Evolutionary conservation across 495 filamentous ascomycete genomes (phyloP).

Genomic region (Penicilliopsis zonata): DNA sequence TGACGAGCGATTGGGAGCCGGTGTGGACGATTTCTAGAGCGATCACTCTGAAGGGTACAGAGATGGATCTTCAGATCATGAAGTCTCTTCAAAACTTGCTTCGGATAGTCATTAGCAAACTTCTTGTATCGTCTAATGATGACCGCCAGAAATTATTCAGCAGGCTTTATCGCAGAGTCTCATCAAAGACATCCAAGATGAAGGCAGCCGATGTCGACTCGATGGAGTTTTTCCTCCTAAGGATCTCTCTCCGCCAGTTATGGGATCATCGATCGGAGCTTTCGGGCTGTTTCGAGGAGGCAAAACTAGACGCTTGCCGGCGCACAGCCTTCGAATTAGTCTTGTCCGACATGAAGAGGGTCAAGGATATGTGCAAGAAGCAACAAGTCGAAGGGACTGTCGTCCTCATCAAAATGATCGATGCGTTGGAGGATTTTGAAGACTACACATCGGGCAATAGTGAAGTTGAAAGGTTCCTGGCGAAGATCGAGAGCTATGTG

Average conservation of each 20-base stretch:
- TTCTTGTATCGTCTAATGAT: slow-evolving; percentile 23
- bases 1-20: slow-evolving; percentile 30
- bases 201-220: slow-evolving; percentile 25
- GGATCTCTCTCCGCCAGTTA: slow-evolving; percentile 27
- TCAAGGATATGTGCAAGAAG: slow-evolving; percentile 30
- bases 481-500: slow-evolving; percentile 27
- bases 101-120: slow-evolving; percentile 22
- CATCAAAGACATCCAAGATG: slow-evolving; percentile 22
- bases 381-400: slow-evolving; percentile 29
- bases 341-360: slow-evolving; percentile 24
- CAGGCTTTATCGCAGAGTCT: slow-evolving; percentile 22
- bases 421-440: slow-evolving; percentile 34
- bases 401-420: slow-evolving; percentile 29
- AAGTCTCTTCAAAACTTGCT: slow-evolving; percentile 30
- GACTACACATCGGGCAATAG: slow-evolving; percentile 23
- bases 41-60: slow-evolving; percentile 20
- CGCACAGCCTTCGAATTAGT: slow-evolving; percentile 24
- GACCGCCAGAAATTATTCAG: slow-evolving; percentile 24
- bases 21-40: slow-evolving; percentile 27
- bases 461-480: slow-evolving; percentile 27
- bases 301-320: slow-evolving; percentile 22
- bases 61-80: slow-evolving; percentile 30
- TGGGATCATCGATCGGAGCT: slow-evolving; percentile 24
- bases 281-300: slow-evolving; percentile 15
- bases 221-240: slow-evolving; percentile 28